These are phyloP conservation scores for Yamadazyma takamatsuzukensis DNA, from an alignment of 805 yeast species.

Conservation along the genomic window DNA sequence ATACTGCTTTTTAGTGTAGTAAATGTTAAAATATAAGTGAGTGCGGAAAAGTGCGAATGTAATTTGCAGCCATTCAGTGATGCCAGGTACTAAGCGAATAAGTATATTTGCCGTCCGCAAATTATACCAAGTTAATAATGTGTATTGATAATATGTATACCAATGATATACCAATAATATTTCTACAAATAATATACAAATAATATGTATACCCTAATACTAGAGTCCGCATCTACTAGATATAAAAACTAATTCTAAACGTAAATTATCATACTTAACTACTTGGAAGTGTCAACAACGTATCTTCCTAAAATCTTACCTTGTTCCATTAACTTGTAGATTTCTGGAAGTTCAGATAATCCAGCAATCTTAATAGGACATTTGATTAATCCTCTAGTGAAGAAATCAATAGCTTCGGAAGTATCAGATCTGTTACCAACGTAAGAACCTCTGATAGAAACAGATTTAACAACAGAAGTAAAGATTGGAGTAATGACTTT, in stretches of 20 bases:
- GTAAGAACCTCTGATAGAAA: constrained; percentile 39
- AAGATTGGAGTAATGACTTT: constrained; percentile 37
- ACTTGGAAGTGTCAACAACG: constrained; percentile 41
- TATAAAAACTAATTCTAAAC: not conserved
- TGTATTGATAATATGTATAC: not conserved
- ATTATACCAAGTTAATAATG: not conserved
- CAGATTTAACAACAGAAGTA: constrained; percentile 37
- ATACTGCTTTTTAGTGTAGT: constrained; percentile 74
- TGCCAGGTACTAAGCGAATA: no score
- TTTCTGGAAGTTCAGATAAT: constrained; percentile 36
- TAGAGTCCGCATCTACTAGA: constrained; percentile 1
- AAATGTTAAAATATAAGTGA: no score
- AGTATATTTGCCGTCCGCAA: no score
- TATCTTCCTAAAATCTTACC: constrained; percentile 43
- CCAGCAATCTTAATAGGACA: constrained; percentile 41
- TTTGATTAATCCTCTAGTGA: constrained; percentile 39
- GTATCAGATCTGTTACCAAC: constrained; percentile 47
- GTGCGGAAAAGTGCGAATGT: no score
- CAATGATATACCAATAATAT: not conserved
- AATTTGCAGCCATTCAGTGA: no score
- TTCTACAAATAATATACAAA: not conserved
- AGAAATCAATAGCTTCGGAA: constrained; percentile 44
- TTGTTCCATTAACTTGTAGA: constrained; percentile 38
- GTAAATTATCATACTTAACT: constrained; percentile 6
- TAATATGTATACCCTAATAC: not conserved